Conservation (phyloP, 2,329 filamentous ascomycete species). For the Rutstroemia sp. region DNA sequence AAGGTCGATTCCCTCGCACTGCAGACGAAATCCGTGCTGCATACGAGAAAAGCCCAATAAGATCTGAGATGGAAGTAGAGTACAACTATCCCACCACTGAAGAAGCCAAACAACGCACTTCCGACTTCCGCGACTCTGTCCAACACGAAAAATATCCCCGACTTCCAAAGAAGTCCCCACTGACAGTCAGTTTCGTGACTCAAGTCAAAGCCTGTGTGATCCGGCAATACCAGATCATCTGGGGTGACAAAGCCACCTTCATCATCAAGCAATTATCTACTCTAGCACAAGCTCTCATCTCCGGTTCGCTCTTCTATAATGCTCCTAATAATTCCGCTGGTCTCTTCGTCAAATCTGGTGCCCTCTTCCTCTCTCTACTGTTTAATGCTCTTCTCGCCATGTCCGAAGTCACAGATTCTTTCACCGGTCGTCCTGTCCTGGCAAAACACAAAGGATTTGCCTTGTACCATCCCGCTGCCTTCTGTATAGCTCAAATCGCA, state of each 20-base stretch:
- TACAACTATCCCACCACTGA: slow-evolving; percentile 48
- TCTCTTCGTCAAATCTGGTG: slow-evolving; percentile 56
- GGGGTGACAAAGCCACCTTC: slow-evolving; percentile 57
- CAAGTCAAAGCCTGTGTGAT: slow-evolving; percentile 50
- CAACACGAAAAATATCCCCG: slow-evolving; percentile 46
- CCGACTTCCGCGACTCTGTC: slow-evolving; percentile 47
- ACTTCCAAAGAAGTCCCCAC: slow-evolving; percentile 45
- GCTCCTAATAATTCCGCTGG: slow-evolving; percentile 49
- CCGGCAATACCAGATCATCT: slow-evolving; percentile 59
- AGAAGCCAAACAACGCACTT: slow-evolving; percentile 36
- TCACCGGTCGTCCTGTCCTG: slow-evolving; percentile 50
- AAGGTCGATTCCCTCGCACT: slow-evolving; percentile 39
- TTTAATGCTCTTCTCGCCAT: slow-evolving; percentile 56
- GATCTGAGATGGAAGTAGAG: slow-evolving; percentile 43
- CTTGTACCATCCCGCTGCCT: slow-evolving; percentile 48
- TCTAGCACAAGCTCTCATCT: slow-evolving; percentile 52
- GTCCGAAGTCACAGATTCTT: slow-evolving; percentile 59
- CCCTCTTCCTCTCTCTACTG: slow-evolving; percentile 57
- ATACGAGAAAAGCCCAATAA: slow-evolving; percentile 47
- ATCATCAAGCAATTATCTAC: slow-evolving; percentile 54
- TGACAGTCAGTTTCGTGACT: slow-evolving; percentile 45
- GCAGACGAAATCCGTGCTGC: slow-evolving; percentile 36
- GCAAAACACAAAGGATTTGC: slow-evolving; percentile 52
- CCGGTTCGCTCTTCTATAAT: slow-evolving; percentile 62
- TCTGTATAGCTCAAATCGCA: slow-evolving; percentile 49